phyloP scores from a whole-genome alignment of 1,139 yeast genomes.

The Protomyces macrosporus region DNA sequence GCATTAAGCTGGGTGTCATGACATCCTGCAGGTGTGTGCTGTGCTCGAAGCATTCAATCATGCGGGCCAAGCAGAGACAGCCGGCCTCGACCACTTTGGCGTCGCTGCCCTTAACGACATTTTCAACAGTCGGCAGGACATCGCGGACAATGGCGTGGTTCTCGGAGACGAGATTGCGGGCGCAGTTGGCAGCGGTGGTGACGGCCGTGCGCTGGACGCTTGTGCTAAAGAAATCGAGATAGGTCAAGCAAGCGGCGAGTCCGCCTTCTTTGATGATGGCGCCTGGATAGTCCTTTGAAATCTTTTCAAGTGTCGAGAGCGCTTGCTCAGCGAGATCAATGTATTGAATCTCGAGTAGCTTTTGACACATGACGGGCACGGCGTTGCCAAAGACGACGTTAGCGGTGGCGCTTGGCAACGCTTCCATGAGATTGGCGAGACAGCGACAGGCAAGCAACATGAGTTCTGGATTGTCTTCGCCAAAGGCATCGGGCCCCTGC shows the following conservation, averaged over 20 bases:
- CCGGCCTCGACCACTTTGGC: constrained; percentile 61
- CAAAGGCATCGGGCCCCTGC: constrained; percentile 48
- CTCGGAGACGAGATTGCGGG: constrained; percentile 47
- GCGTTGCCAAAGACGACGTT: constrained; percentile 64
- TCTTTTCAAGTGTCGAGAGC: constrained; percentile 48
- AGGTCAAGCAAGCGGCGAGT: constrained; percentile 61
- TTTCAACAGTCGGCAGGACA: constrained; percentile 58
- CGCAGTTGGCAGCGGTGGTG: constrained; percentile 69
- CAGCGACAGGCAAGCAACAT: constrained; percentile 83
- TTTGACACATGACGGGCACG: constrained; percentile 60
- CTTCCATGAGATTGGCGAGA: constrained; percentile 73
- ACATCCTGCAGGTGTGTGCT: constrained; percentile 48
- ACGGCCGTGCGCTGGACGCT: constrained; percentile 86
- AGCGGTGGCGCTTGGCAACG: constrained; percentile 60
- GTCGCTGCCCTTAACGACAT: constrained; percentile 61
- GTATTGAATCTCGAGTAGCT: constrained; percentile 67
- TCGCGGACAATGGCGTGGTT: constrained; percentile 51
- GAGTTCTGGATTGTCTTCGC: constrained; percentile 49
- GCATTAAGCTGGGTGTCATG: constrained; percentile 40
- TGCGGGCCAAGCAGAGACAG: constrained; percentile 61
- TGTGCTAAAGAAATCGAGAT: constrained; percentile 79
- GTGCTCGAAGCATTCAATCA: constrained; percentile 51
- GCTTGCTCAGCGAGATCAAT: constrained; percentile 94
- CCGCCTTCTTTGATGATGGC: constrained; percentile 50
- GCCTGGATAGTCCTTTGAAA: constrained; percentile 41